Percentiles rank a stretch among this genome's conserved stretches.
These are phyloP conservation scores for Candida pseudocylindracea DNA, from an alignment of 1,139 yeast genomes.

Conservation along the genomic window DNA sequence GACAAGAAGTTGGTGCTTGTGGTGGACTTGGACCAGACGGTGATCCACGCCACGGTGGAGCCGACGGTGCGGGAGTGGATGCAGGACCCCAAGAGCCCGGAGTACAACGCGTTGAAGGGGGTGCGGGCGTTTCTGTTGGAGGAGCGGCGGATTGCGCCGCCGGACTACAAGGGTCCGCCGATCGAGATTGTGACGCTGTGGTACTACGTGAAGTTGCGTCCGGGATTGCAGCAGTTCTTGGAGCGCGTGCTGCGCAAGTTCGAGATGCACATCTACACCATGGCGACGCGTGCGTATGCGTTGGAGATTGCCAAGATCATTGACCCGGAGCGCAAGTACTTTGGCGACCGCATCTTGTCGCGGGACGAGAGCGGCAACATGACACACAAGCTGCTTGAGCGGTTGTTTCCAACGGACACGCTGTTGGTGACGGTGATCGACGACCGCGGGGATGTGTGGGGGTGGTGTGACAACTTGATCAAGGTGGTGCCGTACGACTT, in stretches of 20 bases:
- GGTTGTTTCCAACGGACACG: constrained; percentile 89
- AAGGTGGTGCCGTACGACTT: constrained; percentile 92
- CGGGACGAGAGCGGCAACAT: constrained; percentile 91
- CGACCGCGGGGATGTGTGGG: constrained; percentile 98
- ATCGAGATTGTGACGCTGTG: constrained; percentile 26
- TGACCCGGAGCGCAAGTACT: constrained; percentile 71
- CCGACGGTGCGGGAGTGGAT: constrained; percentile 97
- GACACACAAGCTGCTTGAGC: constrained; percentile 68
- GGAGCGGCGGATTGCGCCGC: constrained; percentile 46
- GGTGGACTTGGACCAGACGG: constrained; percentile 94
- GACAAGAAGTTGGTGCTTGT: constrained; percentile 65
- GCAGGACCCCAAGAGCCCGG: constrained; percentile 64
- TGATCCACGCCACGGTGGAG: constrained; percentile 93
- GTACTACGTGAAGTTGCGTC: constrained; percentile 85
- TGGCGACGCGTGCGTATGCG: constrained; percentile 98
- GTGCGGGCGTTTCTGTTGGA: constrained; percentile 58
- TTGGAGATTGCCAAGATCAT: constrained; percentile 73
- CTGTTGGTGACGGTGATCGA: constrained; percentile 93
- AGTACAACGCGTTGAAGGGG: constrained; percentile 64
- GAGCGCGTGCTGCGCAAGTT: constrained; percentile 37
- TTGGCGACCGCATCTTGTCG: constrained; percentile 79
- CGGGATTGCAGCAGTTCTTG: constrained; percentile 62
- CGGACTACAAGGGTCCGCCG: constrained; percentile 31
- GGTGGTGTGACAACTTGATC: constrained; percentile 80
- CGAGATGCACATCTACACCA: constrained; percentile 89